These are phyloP conservation scores for Durio zibethinus DNA, from an alignment of 345 rosid species.

Conservation along the genomic window DNA sequence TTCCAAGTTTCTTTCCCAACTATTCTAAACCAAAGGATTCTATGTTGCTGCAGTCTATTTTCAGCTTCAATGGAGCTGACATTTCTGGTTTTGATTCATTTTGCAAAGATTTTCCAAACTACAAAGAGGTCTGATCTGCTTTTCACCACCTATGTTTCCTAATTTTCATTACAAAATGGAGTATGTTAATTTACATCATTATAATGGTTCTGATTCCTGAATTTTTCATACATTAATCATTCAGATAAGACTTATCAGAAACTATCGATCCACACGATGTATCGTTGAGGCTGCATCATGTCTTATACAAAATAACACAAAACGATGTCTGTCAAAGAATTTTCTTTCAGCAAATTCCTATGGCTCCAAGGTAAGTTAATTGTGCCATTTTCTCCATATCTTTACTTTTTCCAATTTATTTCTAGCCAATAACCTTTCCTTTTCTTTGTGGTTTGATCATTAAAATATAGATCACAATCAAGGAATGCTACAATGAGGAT, in stretches of 20 bases:
- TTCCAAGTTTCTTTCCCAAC: background rate
- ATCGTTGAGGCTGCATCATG: slow-evolving; percentile 92
- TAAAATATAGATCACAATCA: slow-evolving; percentile 55
- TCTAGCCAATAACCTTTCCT: slow-evolving; percentile 3
- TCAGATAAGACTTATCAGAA: slow-evolving; percentile 75
- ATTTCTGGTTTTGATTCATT: slow-evolving; percentile 87
- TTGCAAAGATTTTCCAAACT: slow-evolving; percentile 68
- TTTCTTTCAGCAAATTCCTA: slow-evolving; percentile 69
- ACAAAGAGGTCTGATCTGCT: slow-evolving; percentile 63
- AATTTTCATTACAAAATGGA: background rate
- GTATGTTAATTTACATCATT: background rate
- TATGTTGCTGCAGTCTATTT: slow-evolving; percentile 67
- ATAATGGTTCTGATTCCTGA: slow-evolving; percentile 7
- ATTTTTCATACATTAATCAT: slow-evolving; percentile 24
- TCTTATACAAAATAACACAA: slow-evolving; percentile 70
- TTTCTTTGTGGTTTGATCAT: slow-evolving; percentile 18
- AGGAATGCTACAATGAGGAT: slow-evolving; percentile 85
- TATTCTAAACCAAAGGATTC: background rate
- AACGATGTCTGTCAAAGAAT: slow-evolving; percentile 62
- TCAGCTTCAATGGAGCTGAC: slow-evolving; percentile 93
- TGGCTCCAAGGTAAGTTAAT: slow-evolving; percentile 75
- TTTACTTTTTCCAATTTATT: slow-evolving; percentile 2
- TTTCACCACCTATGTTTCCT: background rate
- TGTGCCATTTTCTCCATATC: background rate
- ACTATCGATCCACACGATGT: slow-evolving; percentile 79